Base-by-base conservation (phyloP, 177 flowering plant species). In the Vitis hybrid region DNA sequence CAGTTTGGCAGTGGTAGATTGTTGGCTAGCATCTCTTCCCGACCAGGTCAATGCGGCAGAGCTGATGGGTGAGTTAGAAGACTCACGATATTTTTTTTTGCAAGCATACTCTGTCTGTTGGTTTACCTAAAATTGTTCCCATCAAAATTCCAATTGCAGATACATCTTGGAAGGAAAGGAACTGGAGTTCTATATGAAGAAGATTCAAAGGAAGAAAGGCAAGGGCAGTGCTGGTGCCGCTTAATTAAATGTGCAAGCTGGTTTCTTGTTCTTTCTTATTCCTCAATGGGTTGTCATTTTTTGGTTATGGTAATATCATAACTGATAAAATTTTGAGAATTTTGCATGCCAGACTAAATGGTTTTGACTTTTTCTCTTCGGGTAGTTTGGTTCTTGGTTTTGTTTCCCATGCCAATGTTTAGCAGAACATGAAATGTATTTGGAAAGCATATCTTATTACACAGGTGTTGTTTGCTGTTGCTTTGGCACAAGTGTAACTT, bases 11-110 rank as follows among this genome's bases (percentile, higher is more conserved):
- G 65, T 57, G 87, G 84, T 11, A 62, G 87, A 26, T 69, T 81
- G 74, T 51, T 74, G 60, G 87, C 87, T 15, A 69, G 78, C 70
- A 81, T 84, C 13, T 72, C 87, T 15, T 84, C 87, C 11, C 81
- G 85, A 2, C 87, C 87, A 3, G 87, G 87, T 51, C 87, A 84
- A 72, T 81, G 87, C 45, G 87, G 87, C 69, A 59, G 87, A 49
- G 73, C 87, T 66, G 87, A 81, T 68, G 87, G 87, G 84, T 83
- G 64, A 70, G 80, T 12, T 56, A 18, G 18, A 9, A 19, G 30
- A 32, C 0, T 0, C n/a, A 13, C 2, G 1, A 17, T 15, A 7
- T 56, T 23, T 65, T 23, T 65, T 26, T 23, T 11, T 70, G 51
- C 54, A 17, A 1, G 6, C 5, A 19, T 70, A 2, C 26, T 18